phyloP scores from a whole-genome alignment of 495 filamentous ascomycete genomes.

The Penicilliopsis zonata region DNA sequence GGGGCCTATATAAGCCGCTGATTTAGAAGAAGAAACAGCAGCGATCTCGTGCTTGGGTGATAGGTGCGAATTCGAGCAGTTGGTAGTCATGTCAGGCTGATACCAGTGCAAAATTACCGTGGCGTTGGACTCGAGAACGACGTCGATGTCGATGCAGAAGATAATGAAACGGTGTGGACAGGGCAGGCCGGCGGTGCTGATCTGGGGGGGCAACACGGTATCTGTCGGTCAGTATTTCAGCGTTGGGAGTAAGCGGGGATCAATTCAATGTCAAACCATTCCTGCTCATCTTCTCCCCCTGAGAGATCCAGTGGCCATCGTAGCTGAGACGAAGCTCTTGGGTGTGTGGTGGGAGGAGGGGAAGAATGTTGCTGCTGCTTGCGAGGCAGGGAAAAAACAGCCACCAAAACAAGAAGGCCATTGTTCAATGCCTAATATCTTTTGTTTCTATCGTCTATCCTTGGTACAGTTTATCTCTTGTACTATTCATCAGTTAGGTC shows the following conservation, averaged over 20 bases:
- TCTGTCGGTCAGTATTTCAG: too few relatives aligned
- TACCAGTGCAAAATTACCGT: slow-evolving; percentile 29
- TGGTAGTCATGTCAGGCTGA: slow-evolving; percentile 12
- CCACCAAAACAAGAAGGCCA: too few relatives aligned
- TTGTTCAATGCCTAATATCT: too few relatives aligned
- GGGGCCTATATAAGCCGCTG: slow-evolving; percentile 21
- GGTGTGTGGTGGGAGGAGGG: neutral
- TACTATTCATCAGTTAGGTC: too few relatives aligned
- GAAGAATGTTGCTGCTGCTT: too few relatives aligned
- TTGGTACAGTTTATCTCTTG: neutral
- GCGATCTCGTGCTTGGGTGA: neutral
- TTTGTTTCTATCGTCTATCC: too few relatives aligned
- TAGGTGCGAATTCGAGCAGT: slow-evolving; percentile 1
- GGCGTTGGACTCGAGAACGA: slow-evolving; percentile 9
- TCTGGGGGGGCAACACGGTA: slow-evolving; percentile 8
- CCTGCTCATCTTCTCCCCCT: slow-evolving; percentile 8
- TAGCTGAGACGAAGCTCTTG: slow-evolving; percentile 8
- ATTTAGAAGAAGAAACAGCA: neutral
- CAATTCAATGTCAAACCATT: too few relatives aligned
- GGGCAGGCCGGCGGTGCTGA: slow-evolving; percentile 7
- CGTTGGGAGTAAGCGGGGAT: too few relatives aligned
- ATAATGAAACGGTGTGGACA: slow-evolving; percentile 11
- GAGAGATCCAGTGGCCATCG: slow-evolving; percentile 4
- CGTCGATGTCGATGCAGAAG: slow-evolving; percentile 27
- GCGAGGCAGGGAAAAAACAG: too few relatives aligned